Conservation (phyloP, 2,329 filamentous ascomycete species). For the Tolypocladium tundrense region DNA sequence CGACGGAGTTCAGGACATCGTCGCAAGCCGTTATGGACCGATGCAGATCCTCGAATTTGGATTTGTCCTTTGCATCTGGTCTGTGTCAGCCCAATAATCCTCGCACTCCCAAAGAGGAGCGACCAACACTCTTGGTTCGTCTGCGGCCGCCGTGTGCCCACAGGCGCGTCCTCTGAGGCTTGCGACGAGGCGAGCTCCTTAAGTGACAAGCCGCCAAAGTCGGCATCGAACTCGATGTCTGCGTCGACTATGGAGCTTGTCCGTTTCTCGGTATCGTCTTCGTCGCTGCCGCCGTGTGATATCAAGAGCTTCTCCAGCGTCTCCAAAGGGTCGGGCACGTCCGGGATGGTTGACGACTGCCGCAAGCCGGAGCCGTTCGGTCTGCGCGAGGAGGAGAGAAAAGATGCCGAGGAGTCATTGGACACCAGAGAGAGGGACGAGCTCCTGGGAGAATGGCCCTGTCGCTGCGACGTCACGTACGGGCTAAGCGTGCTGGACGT, state of each 20-base stretch:
- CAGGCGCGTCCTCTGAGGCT: slow-evolving; percentile 8
- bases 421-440: slow-evolving; percentile 72
- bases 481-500: slow-evolving; percentile 60
- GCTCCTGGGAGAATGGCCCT: slow-evolving; percentile 57
- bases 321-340: slow-evolving; percentile 57
- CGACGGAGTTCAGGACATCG: slow-evolving; percentile 84
- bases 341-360: slow-evolving; percentile 37
- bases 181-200: slow-evolving; percentile 51
- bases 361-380: slow-evolving; percentile 60
- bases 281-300: slow-evolving; percentile 12
- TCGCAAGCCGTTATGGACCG: slow-evolving; percentile 84
- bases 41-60: slow-evolving; percentile 84
- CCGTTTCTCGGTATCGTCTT: slow-evolving; percentile 4
- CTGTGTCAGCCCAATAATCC: neutral
- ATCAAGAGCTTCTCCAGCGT: slow-evolving; percentile 46
- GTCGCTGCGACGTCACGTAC: slow-evolving; percentile 56
- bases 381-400: slow-evolving; percentile 54
- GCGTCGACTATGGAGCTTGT: slow-evolving; percentile 27
- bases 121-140: slow-evolving; percentile 62
- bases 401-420: slow-evolving; percentile 66
- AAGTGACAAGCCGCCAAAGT: slow-evolving; percentile 71
- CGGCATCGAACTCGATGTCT: slow-evolving; percentile 57
- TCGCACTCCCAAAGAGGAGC: neutral
- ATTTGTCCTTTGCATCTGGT: slow-evolving; percentile 68
- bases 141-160: slow-evolving; percentile 39